phyloP scores from a whole-genome alignment of 202 grass and related monocot species.

The Saccharum hybrid region DNA sequence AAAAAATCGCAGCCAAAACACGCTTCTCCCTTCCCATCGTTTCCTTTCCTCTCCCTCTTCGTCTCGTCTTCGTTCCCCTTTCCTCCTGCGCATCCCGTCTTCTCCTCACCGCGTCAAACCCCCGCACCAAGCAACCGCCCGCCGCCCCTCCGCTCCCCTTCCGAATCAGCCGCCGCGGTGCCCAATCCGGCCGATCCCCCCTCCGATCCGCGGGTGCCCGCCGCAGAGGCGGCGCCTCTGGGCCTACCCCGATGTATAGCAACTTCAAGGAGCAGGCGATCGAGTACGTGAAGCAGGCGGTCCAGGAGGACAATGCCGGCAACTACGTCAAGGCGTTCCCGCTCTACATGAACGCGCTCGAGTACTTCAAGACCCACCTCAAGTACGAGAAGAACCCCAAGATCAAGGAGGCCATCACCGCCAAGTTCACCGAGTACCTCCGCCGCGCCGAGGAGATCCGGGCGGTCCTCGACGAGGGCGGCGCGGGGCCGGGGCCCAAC shows the following conservation, averaged over 20 bases:
- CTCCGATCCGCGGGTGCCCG: conserved; percentile 53
- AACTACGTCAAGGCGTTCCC: conserved; percentile 98
- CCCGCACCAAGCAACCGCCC: conserved; percentile 52
- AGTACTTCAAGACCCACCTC: conserved; percentile 99
- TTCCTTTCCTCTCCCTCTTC: neutral
- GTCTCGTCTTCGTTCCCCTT: conserved; percentile 51
- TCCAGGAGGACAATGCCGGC: conserved; percentile 98
- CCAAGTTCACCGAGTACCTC: conserved; percentile 98
- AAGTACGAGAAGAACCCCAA: conserved; percentile 99
- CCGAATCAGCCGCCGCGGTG: conserved; percentile 17
- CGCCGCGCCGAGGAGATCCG: conserved; percentile 99
- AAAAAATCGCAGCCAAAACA: conserved; percentile 43
- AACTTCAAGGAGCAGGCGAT: conserved; percentile 99
- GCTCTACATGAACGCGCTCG: conserved; percentile 98
- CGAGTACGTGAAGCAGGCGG: conserved; percentile 97
- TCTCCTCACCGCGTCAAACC: conserved; percentile 51
- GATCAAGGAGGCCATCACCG: conserved; percentile 97
- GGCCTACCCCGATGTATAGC: conserved; percentile 77
- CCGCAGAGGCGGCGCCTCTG: conserved; percentile 45
- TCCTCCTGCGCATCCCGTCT: conserved; percentile 28
- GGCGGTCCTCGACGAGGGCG: conserved; percentile 85
- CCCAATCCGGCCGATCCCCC: conserved; percentile 20
- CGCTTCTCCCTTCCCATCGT: conserved; percentile 38
- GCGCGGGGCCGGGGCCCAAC: conserved; percentile 58
- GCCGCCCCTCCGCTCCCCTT: neutral